phyloP scores from a whole-genome alignment of 441 rosid genomes.

The Macaranga tanarius region DNA sequence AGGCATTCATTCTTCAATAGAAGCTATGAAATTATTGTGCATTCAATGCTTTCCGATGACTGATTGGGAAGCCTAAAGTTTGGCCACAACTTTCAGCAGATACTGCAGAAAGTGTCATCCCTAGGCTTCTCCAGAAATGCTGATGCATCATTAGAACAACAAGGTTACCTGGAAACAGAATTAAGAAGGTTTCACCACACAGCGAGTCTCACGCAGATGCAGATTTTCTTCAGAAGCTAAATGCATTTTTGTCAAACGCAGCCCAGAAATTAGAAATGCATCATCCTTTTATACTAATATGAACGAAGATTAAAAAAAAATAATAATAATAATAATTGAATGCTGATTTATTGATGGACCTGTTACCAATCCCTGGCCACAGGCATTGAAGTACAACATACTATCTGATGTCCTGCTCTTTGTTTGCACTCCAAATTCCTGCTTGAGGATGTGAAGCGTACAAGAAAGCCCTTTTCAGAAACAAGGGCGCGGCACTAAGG shows the following conservation, averaged over 20 bases:
- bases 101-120: no score
- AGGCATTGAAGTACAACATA: constrained; percentile 5
- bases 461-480: constrained; percentile 21
- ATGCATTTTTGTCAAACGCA: background rate
- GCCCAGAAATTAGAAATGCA: background rate
- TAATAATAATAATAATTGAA: background rate
- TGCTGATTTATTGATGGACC: constrained; percentile 13
- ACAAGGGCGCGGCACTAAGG: constrained; percentile 8
- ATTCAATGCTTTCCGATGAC: no score
- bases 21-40: no score
- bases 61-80: no score
- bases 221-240: background rate
- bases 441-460: constrained; percentile 22
- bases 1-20: no score
- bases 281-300: background rate
- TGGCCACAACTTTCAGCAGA: no score
- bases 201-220: background rate
- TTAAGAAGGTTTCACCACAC: no score
- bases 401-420: background rate
- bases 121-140: no score
- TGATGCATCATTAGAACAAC: no score
- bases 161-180: no score
- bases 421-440: constrained; percentile 14
- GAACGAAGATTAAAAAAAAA: background rate
- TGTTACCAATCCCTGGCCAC: background rate